Evolutionary conservation across 257 asterid species (phyloP).

Genomic region (Henckelia pumila): DNA sequence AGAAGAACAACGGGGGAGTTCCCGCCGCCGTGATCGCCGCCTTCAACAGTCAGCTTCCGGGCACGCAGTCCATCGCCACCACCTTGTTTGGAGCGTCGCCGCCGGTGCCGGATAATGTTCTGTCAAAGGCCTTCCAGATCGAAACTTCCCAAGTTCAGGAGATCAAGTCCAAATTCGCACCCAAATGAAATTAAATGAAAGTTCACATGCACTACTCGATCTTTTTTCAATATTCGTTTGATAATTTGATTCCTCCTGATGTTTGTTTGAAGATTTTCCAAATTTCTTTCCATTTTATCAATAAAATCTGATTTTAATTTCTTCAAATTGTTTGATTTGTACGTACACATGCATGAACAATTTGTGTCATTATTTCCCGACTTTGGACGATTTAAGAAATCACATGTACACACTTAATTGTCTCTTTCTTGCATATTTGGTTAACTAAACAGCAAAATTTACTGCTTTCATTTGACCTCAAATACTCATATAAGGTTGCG

Average conservation of each 20-base stretch:
- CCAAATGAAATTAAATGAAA: slow-evolving; percentile 34
- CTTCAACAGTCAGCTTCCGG: slow-evolving; percentile 80
- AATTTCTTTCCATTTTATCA: not conserved
- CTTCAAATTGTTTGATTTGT: too few species aligned
- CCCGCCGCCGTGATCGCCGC: slow-evolving; percentile 66
- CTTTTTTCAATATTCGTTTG: too few species aligned
- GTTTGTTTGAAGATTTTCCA: not conserved
- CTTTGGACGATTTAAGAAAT: too few species aligned
- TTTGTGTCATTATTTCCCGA: too few species aligned
- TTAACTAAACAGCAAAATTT: too few species aligned
- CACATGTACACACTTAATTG: too few species aligned
- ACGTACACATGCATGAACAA: too few species aligned
- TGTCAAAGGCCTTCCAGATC: slow-evolving; percentile 59
- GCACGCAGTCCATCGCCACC: slow-evolving; percentile 63
- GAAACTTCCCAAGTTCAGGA: slow-evolving; percentile 56
- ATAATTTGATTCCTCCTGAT: not conserved
- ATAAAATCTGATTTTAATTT: not conserved
- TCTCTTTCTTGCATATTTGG: too few species aligned
- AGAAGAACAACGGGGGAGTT: slow-evolving; percentile 55
- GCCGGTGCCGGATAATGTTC: slow-evolving; percentile 62
- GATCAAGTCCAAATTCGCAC: slow-evolving; percentile 65
- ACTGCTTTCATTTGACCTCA: too few species aligned
- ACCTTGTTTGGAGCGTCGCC: slow-evolving; percentile 65
- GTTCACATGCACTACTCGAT: too few species aligned
- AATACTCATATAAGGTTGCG: too few species aligned